Percentiles rank a stretch among this genome's conserved stretches.
Conservation (phyloP, 2,329 filamentous ascomycete genomes). For the Hypoxylon sp. region DNA sequence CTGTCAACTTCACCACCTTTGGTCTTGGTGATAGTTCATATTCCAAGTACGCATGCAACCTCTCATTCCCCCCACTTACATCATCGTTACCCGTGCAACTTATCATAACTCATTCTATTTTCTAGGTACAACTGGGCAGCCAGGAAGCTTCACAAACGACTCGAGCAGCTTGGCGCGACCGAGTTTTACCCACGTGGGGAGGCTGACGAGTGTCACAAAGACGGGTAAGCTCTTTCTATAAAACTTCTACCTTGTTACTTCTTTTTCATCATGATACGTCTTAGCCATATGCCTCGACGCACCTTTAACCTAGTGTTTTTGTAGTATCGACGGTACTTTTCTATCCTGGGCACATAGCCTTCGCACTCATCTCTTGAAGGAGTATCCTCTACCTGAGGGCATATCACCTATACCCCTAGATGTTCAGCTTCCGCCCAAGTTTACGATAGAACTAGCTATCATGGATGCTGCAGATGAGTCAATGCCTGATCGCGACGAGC, state of each 20-base stretch:
- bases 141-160: conserved; percentile 85
- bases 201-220: conserved; percentile 91
- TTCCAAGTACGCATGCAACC: conserved; percentile 71
- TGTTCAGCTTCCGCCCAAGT: conserved; percentile 80
- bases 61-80: conserved; percentile 23
- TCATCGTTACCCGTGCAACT: conserved; percentile 6
- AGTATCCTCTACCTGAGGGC: conserved; percentile 76
- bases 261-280: conserved; percentile 9
- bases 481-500: conserved; percentile 27
- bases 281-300: not conserved
- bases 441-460: conserved; percentile 62
- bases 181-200: conserved; percentile 84
- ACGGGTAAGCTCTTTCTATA: conserved; percentile 67
- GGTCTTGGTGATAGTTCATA: conserved; percentile 96
- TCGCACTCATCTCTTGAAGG: conserved; percentile 71
- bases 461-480: conserved; percentile 36
- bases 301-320: conserved; percentile 22
- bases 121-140: conserved; percentile 90
- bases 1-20: conserved; percentile 83
- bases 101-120: conserved; percentile 16
- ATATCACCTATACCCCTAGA: conserved; percentile 78
- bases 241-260: not conserved
- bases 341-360: conserved; percentile 80
- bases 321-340: conserved; percentile 83
- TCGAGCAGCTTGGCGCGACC: conserved; percentile 84